These are phyloP conservation scores for Cryphonectria japonica DNA, from an alignment of 2,329 filamentous ascomycete species.

Conservation along the genomic window DNA sequence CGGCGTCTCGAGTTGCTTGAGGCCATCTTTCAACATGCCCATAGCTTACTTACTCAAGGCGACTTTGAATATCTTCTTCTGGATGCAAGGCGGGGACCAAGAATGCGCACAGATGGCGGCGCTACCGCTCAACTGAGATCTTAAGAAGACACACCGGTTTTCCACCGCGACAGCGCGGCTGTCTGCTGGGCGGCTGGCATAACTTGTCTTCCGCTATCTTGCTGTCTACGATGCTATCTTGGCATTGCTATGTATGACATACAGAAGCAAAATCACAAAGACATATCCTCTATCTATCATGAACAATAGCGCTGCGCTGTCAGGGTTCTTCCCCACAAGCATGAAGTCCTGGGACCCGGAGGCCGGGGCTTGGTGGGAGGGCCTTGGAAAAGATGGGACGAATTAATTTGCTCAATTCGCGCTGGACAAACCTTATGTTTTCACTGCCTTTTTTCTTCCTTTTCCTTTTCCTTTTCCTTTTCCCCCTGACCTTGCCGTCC, in stretches of 20 bases:
- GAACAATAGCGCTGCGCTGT: background rate
- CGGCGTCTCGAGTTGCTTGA: slow-evolving; percentile 11
- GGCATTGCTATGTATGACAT: background rate
- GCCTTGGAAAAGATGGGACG: slow-evolving; percentile 8
- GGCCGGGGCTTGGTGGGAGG: background rate
- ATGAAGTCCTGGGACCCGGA: background rate
- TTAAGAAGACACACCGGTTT: background rate
- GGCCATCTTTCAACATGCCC: background rate
- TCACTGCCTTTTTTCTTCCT: background rate
- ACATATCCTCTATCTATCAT: background rate
- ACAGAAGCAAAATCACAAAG: background rate
- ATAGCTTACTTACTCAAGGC: background rate
- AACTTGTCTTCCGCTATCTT: background rate
- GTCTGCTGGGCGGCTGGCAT: background rate
- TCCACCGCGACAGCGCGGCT: background rate
- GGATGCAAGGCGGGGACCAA: background rate
- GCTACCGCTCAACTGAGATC: background rate
- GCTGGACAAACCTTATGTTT: background rate
- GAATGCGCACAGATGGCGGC: slow-evolving; percentile 1
- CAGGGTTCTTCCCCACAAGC: slow-evolving; percentile 12
- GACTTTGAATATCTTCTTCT: background rate
- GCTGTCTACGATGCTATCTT: too few relatives aligned
- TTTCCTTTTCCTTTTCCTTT: background rate
- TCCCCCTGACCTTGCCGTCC: background rate
- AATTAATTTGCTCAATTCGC: slow-evolving; percentile 15